Evolutionary conservation across 495 filamentous ascomycete species (phyloP).

Genomic region (Penicillium malachiteum): DNA sequence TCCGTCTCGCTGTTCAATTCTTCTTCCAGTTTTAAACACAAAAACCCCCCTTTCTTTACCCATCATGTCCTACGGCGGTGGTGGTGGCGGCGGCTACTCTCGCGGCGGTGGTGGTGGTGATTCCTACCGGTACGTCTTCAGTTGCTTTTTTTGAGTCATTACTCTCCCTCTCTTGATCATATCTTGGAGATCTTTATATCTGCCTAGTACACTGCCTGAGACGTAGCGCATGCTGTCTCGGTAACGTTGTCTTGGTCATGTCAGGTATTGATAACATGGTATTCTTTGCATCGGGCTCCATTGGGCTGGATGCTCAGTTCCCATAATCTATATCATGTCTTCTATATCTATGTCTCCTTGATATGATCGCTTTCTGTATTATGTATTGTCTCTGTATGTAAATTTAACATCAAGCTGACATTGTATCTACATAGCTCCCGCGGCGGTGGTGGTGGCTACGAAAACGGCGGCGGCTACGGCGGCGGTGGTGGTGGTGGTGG

Average conservation of each 20-base stretch:
- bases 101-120: slow-evolving; percentile 35
- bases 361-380: too few species aligned
- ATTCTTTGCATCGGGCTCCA: background rate
- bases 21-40: slow-evolving; percentile 22
- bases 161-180: background rate
- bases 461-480: slow-evolving; percentile 53
- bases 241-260: background rate
- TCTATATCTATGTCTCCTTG: too few species aligned
- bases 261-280: too few species aligned
- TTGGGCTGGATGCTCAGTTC: slow-evolving; percentile 3
- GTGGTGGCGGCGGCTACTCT: slow-evolving; percentile 23
- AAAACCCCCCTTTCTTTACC: slow-evolving; percentile 15
- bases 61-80: slow-evolving; percentile 75
- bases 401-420: slow-evolving; percentile 13
- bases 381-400: too few species aligned
- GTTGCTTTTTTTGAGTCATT: background rate
- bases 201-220: background rate
- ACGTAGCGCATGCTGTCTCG: too few species aligned
- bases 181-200: background rate
- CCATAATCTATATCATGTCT: background rate
- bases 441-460: slow-evolving; percentile 41
- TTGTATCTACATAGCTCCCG: slow-evolving; percentile 33
- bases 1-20: slow-evolving; percentile 12
- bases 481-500: slow-evolving; percentile 41
- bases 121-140: slow-evolving; percentile 43